Evolutionary conservation across 2,329 filamentous ascomycete genomes (phyloP).

Genomic region (Aplosporella prunicola): DNA sequence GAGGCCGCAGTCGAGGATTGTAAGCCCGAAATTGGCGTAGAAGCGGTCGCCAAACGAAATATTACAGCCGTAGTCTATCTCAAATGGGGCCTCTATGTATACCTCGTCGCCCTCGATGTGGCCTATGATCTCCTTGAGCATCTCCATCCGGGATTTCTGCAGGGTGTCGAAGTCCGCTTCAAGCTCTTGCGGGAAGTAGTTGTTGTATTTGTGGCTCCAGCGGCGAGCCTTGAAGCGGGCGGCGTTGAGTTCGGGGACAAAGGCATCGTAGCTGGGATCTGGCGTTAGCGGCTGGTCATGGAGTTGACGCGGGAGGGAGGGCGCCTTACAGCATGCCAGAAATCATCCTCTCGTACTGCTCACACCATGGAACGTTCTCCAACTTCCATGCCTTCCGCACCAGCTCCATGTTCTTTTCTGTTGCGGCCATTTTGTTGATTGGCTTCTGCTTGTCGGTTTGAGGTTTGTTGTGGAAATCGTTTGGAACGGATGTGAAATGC

Average conservation of each 20-base stretch:
- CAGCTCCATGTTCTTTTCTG: constrained; percentile 33
- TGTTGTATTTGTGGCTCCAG: constrained; percentile 51
- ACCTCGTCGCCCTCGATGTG: constrained; percentile 25
- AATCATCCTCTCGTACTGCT: constrained; percentile 56
- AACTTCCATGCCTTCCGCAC: constrained; percentile 41
- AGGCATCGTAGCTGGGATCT: constrained; percentile 40
- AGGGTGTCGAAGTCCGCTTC: constrained; percentile 20
- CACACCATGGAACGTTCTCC: constrained; percentile 46
- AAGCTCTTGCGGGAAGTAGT: constrained; percentile 25
- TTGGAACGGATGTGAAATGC: too few relatives aligned
- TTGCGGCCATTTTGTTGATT: constrained; percentile 27
- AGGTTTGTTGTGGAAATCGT: too few relatives aligned
- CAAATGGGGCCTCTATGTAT: constrained; percentile 53
- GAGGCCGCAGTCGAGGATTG: constrained; percentile 43
- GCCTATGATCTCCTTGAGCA: constrained; percentile 24
- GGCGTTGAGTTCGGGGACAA: constrained; percentile 39
- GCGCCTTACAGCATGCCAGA: constrained; percentile 48
- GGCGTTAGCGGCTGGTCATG: constrained; percentile 2
- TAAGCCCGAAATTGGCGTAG: constrained; percentile 52
- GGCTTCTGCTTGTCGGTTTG: too few relatives aligned
- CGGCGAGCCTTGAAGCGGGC: constrained; percentile 47
- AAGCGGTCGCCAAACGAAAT: constrained; percentile 51
- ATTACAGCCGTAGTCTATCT: constrained; percentile 58
- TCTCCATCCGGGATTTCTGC: constrained; percentile 17
- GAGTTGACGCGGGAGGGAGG: background rate